Evolutionary conservation across 2,329 filamentous ascomycete genomes (phyloP).

Genomic region (Aspergillus phoenicis): DNA sequence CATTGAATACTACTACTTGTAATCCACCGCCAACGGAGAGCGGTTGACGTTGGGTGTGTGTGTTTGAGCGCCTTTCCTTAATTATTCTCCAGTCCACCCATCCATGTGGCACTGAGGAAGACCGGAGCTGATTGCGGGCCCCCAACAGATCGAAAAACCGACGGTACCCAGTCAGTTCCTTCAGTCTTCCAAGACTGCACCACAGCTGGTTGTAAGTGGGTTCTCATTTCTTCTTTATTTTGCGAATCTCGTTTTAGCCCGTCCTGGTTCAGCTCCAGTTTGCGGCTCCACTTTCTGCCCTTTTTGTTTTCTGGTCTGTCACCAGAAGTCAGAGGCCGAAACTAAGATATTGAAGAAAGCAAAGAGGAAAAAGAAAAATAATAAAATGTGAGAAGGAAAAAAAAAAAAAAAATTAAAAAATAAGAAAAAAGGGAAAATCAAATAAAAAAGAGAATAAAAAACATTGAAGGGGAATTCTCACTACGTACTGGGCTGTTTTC

Average conservation of each 20-base stretch:
- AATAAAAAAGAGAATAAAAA: not conserved
- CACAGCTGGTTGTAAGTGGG: not conserved
- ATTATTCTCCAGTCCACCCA: constrained; percentile 8
- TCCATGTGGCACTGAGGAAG: constrained; percentile 20
- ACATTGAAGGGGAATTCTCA: not conserved
- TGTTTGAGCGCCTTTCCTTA: constrained; percentile 4
- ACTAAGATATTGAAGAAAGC: not conserved
- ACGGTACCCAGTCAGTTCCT: constrained; percentile 5
- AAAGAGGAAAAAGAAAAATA: not conserved
- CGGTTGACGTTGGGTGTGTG: constrained; percentile 5
- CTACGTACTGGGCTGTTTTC: too few relatives aligned
- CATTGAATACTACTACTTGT: not conserved
- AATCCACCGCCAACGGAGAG: constrained; percentile 2
- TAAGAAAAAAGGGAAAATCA: not conserved
- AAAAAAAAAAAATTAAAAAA: not conserved
- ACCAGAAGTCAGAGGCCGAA: constrained; percentile 7
- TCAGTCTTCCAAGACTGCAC: not conserved
- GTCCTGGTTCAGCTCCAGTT: constrained; percentile 9
- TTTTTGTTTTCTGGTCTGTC: constrained; percentile 6
- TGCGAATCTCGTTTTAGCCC: constrained; percentile 15
- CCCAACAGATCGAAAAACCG: not conserved
- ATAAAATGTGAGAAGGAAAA: not conserved
- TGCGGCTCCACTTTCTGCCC: constrained; percentile 18
- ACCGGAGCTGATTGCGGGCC: constrained; percentile 17
- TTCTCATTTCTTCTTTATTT: constrained; percentile 13